Base-by-base conservation (phyloP, 2,329 filamentous ascomycete genomes). In the Botryosphaeria dothidea region DNA sequence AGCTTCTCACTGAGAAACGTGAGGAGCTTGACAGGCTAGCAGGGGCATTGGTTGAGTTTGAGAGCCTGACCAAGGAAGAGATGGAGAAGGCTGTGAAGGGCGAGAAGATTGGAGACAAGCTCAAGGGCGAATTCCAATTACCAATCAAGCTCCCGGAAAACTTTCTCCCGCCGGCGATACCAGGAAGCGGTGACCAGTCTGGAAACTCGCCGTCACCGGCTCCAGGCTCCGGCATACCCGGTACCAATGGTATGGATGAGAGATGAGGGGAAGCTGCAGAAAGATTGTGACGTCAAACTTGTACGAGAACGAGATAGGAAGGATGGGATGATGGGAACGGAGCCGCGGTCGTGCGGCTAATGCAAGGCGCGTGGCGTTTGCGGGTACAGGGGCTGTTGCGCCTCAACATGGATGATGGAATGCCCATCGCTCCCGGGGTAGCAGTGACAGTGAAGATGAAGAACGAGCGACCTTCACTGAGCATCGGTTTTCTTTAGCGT, bases 41-140 rank as follows among this genome's bases (percentile, higher is more conserved):
- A 29, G 89, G 93, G 73, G 95, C 93, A 5, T 84, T 99, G 9
- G 88, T 99, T 36, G 90, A 97, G 78, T 98, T 97, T 77, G 95
- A 99, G 82, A 97, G 93, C 0, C 81, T 99, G 60, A 90, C 91
- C 76, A 91, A 90, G 77, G 88, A 90, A 3, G 95, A 99, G 78
- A 96, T 98, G 68, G 88, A 93, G 77, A 92, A 91, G 81, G 92
- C 98, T 5, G 89, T 99, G 68, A 87, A 86, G 61, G 95, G 95
- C 38, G 92, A 97, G 80, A 90, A 91, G 74, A 82, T 99, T 41
- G 83, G 88, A 0, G 85, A 86, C 51, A 91, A 92, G 66, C 79
- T 92, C 58, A 85, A 84, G 67, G 25, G 52, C 45, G 62, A 65
- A 8, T 38, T 43, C 23, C 78, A 83, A 62, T 80, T 84, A 21